Evolutionary conservation across 176 grass and related monocot genomes (phyloP).

Genomic region (Hsuehochloa calcarea): DNA sequence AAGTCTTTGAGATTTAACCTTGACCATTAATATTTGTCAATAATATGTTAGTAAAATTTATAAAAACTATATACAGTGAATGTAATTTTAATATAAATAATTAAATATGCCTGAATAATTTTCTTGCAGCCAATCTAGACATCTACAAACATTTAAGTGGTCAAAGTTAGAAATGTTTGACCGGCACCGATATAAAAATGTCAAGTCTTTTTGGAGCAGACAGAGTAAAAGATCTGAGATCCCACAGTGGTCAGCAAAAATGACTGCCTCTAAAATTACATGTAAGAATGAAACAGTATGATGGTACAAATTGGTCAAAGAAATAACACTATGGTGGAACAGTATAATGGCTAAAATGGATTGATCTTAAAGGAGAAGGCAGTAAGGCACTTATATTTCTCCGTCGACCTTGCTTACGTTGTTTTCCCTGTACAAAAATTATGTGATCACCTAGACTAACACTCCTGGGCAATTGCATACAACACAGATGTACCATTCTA

Average conservation of each 20-base stretch:
- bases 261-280: not conserved
- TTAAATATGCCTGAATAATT: not conserved
- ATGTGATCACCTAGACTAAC: not conserved
- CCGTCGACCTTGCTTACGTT: not conserved
- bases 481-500: constrained; percentile 4
- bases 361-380: not conserved
- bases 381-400: not conserved
- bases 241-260: not conserved
- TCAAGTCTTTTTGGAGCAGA: not conserved
- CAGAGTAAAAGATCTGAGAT: not conserved
- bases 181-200: not conserved
- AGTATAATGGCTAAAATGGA: not conserved
- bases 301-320: not conserved
- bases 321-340: not conserved
- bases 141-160: not conserved
- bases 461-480: not conserved
- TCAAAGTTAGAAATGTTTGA: not conserved
- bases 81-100: not conserved
- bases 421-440: not conserved
- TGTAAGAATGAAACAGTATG: not conserved
- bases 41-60: not conserved
- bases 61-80: not conserved
- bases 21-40: not conserved
- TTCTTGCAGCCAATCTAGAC: not conserved
- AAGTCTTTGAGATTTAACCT: not conserved